Base-by-base conservation (phyloP, 768 basidiomycete species). In the Collybia sordida region DNA sequence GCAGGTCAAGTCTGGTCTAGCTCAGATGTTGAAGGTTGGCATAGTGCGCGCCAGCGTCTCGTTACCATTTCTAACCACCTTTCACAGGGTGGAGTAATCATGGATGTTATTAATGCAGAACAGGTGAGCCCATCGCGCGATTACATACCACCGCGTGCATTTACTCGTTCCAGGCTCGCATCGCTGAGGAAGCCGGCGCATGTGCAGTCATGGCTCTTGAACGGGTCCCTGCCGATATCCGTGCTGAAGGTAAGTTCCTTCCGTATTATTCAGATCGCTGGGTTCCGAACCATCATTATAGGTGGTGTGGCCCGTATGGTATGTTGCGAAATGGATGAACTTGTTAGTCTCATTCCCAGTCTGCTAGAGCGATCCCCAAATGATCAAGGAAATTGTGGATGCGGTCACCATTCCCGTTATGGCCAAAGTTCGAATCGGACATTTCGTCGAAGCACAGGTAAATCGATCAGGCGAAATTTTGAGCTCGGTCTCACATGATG, bases 181-280 rank as follows among this genome's bases (percentile, higher is more conserved):
- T 98, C 59, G 96, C 96, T 39, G 96, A 98, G 64, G 93, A 94
- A 64, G 96, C 96, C 7, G 96, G 96, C 40, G 96, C 96, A 6
- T 93, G 92, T 64, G 96, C 96, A 51, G 96, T 99, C 54, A 98
- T 99, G 96, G 93, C 93, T 3, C 80, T 95, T 25, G 93, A 97
- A 69, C 79, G 94, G 50, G 92, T 99, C 3, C 96, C 96, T 8
- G 94, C 95, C 11, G 93, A 98, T 64, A 98, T 99, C 63, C 82
- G 96, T 53, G 79, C 79, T 15, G 76, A 91, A 65, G 96, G 74
- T 75, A 24, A 42, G 48, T 42, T 19, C 37, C 31, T 47, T 27
- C 45, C 36, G 8, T 28, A 46, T 39, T 24, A 42, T 41, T 35
- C 37, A 21, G 44, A 25, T 27, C 22, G 36, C 41, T 45, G 19